Evolutionary conservation across 768 basidiomycete species (phyloP).

Genomic region (Mycena galopus): DNA sequence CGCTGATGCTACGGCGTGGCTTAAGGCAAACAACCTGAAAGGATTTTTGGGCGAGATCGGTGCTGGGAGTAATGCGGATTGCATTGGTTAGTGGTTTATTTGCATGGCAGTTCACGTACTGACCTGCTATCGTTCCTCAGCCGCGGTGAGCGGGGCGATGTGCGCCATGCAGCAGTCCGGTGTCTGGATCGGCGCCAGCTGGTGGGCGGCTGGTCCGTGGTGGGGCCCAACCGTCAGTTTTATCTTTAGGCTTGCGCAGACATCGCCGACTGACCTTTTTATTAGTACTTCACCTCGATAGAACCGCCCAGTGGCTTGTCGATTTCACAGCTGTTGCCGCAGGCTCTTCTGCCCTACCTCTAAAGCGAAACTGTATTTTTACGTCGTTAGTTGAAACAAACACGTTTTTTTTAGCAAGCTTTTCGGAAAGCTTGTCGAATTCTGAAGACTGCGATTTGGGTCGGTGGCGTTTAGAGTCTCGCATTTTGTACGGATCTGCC

Average conservation of each 20-base stretch:
- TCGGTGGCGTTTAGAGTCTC: too few relatives aligned
- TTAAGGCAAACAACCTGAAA: slow-evolving; percentile 69
- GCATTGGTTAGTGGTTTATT: slow-evolving; percentile 23
- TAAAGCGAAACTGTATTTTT: too few relatives aligned
- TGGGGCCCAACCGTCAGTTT: slow-evolving; percentile 62
- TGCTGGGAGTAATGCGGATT: slow-evolving; percentile 56
- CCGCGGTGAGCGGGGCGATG: slow-evolving; percentile 66
- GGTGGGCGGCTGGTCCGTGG: slow-evolving; percentile 78
- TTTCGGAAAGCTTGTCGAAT: too few relatives aligned
- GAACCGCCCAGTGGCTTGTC: slow-evolving; percentile 71
- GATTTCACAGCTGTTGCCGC: slow-evolving; percentile 66
- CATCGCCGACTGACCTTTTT: not conserved
- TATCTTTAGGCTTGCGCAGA: not conserved
- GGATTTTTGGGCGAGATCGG: slow-evolving; percentile 77
- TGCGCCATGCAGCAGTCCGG: slow-evolving; percentile 71
- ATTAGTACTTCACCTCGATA: slow-evolving; percentile 70
- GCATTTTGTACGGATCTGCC: too few relatives aligned
- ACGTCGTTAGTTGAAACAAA: too few relatives aligned
- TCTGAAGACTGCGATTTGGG: too few relatives aligned
- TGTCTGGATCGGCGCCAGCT: slow-evolving; percentile 67
- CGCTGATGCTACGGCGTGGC: slow-evolving; percentile 68
- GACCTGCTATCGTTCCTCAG: slow-evolving; percentile 52
- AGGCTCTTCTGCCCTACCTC: slow-evolving; percentile 68
- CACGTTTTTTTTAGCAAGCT: too few relatives aligned
- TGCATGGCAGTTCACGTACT: not conserved